Conservation (phyloP, 768 basidiomycete species). For the Multifurca ochricompacta region DNA sequence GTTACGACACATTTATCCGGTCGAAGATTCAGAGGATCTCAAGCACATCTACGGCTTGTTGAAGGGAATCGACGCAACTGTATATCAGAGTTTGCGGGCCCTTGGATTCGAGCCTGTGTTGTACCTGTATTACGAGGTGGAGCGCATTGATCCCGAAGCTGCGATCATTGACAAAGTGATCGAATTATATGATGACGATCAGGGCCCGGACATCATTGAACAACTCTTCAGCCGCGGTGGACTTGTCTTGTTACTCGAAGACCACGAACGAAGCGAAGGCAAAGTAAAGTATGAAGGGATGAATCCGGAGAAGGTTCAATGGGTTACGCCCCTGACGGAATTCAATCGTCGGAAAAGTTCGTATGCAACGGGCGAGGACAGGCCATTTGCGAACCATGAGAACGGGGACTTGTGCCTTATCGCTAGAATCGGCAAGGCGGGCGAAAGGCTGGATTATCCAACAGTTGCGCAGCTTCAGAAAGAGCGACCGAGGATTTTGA, state of each 20-base stretch:
- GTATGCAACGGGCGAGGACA: neutral
- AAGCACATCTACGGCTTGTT: neutral
- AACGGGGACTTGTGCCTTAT: constrained; percentile 7
- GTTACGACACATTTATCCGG: constrained; percentile 2
- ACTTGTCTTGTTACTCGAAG: no score
- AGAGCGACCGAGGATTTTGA: no score
- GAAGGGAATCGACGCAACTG: constrained; percentile 1
- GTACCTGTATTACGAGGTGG: neutral
- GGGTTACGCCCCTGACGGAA: neutral
- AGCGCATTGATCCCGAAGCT: neutral
- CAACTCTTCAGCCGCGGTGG: neutral
- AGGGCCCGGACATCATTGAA: neutral
- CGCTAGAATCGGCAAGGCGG: neutral
- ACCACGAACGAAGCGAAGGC: neutral
- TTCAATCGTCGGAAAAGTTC: neutral
- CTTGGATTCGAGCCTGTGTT: neutral
- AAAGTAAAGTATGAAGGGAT: no score
- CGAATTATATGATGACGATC: neutral
- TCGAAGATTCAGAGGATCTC: neutral
- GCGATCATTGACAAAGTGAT: neutral
- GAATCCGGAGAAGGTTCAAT: no score
- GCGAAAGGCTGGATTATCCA: neutral
- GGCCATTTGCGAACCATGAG: neutral
- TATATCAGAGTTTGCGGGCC: neutral
- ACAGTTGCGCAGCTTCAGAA: no score